Base-by-base conservation (phyloP, 108 stramenopile species). In the Discostella pseudostelligera region DNA sequence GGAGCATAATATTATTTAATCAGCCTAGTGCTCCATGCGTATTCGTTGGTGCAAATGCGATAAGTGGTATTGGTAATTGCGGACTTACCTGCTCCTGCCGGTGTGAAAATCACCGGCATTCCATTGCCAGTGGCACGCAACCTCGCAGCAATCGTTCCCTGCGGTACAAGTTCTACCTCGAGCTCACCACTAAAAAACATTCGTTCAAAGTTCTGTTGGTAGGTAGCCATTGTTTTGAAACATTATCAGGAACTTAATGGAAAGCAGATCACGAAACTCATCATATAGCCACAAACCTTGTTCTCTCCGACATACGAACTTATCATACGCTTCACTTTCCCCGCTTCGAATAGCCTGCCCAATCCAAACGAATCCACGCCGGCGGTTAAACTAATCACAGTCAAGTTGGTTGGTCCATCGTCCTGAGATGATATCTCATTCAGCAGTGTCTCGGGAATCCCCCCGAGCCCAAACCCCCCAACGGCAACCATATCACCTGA, bases 301-400 rank as follows among this genome's bases (percentile, higher is more conserved):
- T 95, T 97, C 76, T 97, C 94, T 48, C 94, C 96, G 10, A 97
- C 94, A 69, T 97, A 97, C n/a, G 72, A 73, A 22, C 80, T 77
- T 37, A 94, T 90, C 80, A 97, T 79, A 24, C 89, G 76, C 66
- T 93, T 90, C 19, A 97, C 88, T 57, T 91, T 90, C 36, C 80
- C 79, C 17, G 89, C 72, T 77, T 88, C 84, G 24, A 95, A 70
- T 57, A 97, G 58, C 37, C 67, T 74, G 22, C 96, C 93, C 8
- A 95, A 61, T 35, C 92, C 96, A 47, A 77, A 75, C 11, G 80
- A 80, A 65, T 95, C 96, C 20, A 85, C 80, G 9, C 96, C 94
- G 10, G 84, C 96, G 10, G 92, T 95, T 67, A 94, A 74, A 42
- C 86, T 83, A 14, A 86, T 93, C 19, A 92, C 83, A 3, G 88